These are phyloP conservation scores for Huntiella abstrusa DNA, from an alignment of 2,329 filamentous ascomycete species.

Conservation along the genomic window DNA sequence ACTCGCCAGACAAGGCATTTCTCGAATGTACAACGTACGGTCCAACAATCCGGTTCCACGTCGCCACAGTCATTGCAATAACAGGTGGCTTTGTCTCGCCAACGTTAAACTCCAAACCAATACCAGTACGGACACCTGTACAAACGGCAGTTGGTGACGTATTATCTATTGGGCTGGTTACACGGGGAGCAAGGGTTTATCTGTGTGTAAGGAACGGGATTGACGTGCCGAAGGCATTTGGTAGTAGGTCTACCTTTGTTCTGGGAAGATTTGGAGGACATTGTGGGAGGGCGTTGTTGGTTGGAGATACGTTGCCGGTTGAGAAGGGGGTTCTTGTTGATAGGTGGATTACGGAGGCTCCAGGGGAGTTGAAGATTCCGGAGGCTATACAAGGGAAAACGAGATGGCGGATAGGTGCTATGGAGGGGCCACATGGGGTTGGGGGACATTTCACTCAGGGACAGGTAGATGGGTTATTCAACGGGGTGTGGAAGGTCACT, in stretches of 20 bases:
- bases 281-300: constrained; percentile 18
- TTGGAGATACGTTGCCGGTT: constrained; percentile 17
- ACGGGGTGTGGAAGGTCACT: constrained; percentile 20
- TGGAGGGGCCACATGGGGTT: constrained; percentile 23
- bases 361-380: neutral
- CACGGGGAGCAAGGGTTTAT: constrained; percentile 19
- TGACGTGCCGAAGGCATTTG: constrained; percentile 18
- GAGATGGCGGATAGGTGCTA: constrained; percentile 18
- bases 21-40: constrained; percentile 21
- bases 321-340: neutral
- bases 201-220: constrained; percentile 20
- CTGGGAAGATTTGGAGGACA: constrained; percentile 19
- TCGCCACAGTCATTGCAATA: constrained; percentile 17
- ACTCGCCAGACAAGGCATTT: constrained; percentile 16
- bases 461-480: constrained; percentile 16
- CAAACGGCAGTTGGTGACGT: constrained; percentile 15
- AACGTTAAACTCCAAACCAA: constrained; percentile 14
- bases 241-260: constrained; percentile 18
- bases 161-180: constrained; percentile 15
- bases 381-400: neutral
- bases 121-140: constrained; percentile 14
- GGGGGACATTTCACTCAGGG: constrained; percentile 20
- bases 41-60: constrained; percentile 20
- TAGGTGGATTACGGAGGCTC: neutral
- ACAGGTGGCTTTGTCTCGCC: constrained; percentile 17